phyloP scores from a whole-genome alignment of 139 green algal genomes.

The Nannochloris sp. region DNA sequence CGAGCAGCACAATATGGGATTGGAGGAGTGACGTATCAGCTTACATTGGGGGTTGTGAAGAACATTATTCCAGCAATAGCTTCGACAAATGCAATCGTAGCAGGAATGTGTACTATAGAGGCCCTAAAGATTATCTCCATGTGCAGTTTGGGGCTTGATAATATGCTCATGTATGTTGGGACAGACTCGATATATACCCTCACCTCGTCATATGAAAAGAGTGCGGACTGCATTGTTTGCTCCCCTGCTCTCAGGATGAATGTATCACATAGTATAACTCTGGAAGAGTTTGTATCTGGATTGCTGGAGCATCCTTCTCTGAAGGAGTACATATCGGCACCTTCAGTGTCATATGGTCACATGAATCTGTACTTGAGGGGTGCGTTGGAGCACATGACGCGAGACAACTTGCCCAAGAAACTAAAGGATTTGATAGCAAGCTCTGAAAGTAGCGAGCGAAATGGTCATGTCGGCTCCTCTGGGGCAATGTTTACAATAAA shows the following conservation, averaged over 20 bases:
- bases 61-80: constrained; percentile 99
- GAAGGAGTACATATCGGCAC: constrained; percentile 48
- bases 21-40: constrained; percentile 75
- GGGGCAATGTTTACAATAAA: constrained; percentile 73
- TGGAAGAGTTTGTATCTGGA: constrained; percentile 75
- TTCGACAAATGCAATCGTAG: constrained; percentile 96
- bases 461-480: no score
- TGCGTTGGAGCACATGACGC: constrained; percentile 77
- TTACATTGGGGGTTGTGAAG: constrained; percentile 93
- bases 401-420: constrained; percentile 61
- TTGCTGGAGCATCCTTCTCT: constrained; percentile 50
- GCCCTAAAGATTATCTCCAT: constrained; percentile 92
- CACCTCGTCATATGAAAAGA: constrained; percentile 82
- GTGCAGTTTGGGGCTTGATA: constrained; percentile 73
- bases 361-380: constrained; percentile 84
- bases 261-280: constrained; percentile 33
- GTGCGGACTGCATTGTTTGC: constrained; percentile 81
- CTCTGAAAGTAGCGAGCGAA: neutral
- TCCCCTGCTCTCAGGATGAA: constrained; percentile 68
- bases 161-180: constrained; percentile 99
- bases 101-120: constrained; percentile 84
- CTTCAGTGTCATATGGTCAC: constrained; percentile 65
- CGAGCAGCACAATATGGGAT: constrained; percentile 84
- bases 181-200: constrained; percentile 90
- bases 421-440: constrained; percentile 24